phyloP scores from a whole-genome alignment of 305 asterid genomes.

The Fraxinus platypoda region DNA sequence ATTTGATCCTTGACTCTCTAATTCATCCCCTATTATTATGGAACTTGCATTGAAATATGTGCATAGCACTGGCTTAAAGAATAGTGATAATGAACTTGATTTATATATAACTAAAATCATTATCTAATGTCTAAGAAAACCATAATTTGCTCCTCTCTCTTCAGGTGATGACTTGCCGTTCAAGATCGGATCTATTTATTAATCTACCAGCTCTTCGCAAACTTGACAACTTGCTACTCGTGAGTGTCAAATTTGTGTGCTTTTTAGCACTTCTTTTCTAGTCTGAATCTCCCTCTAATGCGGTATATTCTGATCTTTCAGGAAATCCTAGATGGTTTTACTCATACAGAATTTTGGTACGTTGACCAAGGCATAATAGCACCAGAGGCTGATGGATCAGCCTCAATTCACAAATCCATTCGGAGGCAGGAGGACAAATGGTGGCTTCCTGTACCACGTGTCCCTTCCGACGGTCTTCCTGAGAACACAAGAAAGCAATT shows the following conservation, averaged over 20 bases:
- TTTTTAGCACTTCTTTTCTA: background rate
- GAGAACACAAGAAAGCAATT: conserved; percentile 57
- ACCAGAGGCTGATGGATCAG: conserved; percentile 61
- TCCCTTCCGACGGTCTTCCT: conserved; percentile 73
- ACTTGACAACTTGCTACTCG: conserved; percentile 86
- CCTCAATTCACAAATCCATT: conserved; percentile 52
- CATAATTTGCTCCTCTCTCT: background rate
- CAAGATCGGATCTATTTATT: conserved; percentile 66
- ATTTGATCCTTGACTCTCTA: background rate
- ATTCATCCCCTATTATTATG: background rate
- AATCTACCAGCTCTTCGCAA: conserved; percentile 91
- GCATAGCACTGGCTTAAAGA: background rate
- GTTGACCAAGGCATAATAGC: conserved; percentile 74
- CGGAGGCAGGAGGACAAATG: conserved; percentile 86
- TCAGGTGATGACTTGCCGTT: conserved; percentile 60
- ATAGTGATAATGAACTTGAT: background rate
- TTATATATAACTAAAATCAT: background rate
- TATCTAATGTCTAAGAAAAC: background rate
- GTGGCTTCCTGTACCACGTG: conserved; percentile 97
- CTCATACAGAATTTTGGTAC: conserved; percentile 79
- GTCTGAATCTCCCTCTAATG: background rate
- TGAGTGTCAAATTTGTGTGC: conserved; percentile 36
- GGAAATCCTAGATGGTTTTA: conserved; percentile 82
- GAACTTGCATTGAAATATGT: background rate
- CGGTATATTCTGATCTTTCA: conserved; percentile 22